Evolutionary conservation across 495 filamentous ascomycete species (phyloP), one percentile per base, ranked within the genome.

Genomic region (Penicillium desertorum): DNA sequence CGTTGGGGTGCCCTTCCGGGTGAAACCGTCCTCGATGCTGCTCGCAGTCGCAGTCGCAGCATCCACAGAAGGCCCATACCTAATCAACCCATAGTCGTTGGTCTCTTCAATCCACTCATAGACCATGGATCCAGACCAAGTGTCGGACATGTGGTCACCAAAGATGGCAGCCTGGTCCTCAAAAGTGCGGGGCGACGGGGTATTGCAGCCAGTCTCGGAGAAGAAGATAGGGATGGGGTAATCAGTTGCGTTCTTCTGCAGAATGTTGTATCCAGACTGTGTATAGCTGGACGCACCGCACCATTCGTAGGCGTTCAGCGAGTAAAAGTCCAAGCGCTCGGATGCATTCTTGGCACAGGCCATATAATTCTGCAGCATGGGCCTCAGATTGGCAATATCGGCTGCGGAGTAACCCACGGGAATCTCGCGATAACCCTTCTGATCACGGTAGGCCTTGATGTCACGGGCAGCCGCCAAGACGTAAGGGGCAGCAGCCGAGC

Each of bases 91-190:
- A 67, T 95, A 96, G 64, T 90, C 72, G 69, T 95, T 96, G 45
- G 81, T 76, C 70, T 95, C 91, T 66, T 92, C 72, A 54, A 96
- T 88, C 91, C 91, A 96, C 70, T 96, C 90, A 71, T 96, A 96
- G 60, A 93, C 77, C 55, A 95, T 91, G 32, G 88, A 76, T 54
- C 91, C 91, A 27, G 87, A 91, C 89, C 90, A 96, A 53, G 85
- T 82, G 52, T 75, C 69, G 7, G 73, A 70, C 91, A 96, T 95
- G 3, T 88, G 68, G 2, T 69, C 50, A 45, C 88, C 88, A 61
- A 95, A 86, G 57, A 96, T 91, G 45, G 88, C 82, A 7, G 73
- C 71, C 65, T 94, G 90, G 67, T 96, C 91, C 12, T 80, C 78
- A 60, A 94, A 96, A 0, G 79, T 77, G 42, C 91, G 84, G 2